These are phyloP conservation scores for Hysterium pulicare DNA, from an alignment of 2,329 filamentous ascomycete genomes.

Conservation along the genomic window DNA sequence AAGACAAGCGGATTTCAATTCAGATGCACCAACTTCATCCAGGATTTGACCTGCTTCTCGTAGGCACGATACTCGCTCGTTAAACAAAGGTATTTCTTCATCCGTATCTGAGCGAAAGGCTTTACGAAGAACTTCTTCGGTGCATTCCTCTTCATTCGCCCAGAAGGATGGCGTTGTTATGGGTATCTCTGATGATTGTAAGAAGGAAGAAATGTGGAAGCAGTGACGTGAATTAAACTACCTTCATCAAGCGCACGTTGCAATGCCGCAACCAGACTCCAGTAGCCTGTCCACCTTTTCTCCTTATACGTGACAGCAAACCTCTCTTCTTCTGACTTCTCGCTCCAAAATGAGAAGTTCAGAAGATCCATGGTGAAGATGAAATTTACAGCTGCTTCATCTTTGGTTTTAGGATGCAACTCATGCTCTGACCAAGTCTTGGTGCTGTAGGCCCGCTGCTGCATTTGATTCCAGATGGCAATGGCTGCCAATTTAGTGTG, in stretches of 20 bases:
- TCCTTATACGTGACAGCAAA: constrained; percentile 82
- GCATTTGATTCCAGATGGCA: constrained; percentile 77
- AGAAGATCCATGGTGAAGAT: constrained; percentile 97
- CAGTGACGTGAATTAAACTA: constrained; percentile 28
- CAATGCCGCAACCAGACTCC: constrained; percentile 83
- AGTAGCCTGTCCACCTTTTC: constrained; percentile 88
- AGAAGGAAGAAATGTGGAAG: background rate
- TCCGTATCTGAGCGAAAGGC: constrained; percentile 85
- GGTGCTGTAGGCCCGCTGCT: constrained; percentile 76
- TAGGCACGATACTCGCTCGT: constrained; percentile 73
- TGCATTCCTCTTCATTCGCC: constrained; percentile 72
- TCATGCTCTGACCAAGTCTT: constrained; percentile 85
- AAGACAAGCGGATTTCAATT: constrained; percentile 1
- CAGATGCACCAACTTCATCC: constrained; percentile 57
- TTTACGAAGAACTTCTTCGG: constrained; percentile 66
- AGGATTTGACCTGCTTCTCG: constrained; percentile 80
- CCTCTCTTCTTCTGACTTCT: constrained; percentile 63
- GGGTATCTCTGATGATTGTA: constrained; percentile 62
- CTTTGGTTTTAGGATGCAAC: constrained; percentile 79
- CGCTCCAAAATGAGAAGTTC: constrained; percentile 97
- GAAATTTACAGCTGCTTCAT: constrained; percentile 79
- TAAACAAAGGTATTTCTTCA: constrained; percentile 81
- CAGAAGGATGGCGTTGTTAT: constrained; percentile 89
- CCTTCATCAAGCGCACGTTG: constrained; percentile 87
- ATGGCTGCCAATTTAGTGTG: constrained; percentile 79